Conservation (phyloP, 495 filamentous ascomycete species). For the Xylaria castorea region DNA sequence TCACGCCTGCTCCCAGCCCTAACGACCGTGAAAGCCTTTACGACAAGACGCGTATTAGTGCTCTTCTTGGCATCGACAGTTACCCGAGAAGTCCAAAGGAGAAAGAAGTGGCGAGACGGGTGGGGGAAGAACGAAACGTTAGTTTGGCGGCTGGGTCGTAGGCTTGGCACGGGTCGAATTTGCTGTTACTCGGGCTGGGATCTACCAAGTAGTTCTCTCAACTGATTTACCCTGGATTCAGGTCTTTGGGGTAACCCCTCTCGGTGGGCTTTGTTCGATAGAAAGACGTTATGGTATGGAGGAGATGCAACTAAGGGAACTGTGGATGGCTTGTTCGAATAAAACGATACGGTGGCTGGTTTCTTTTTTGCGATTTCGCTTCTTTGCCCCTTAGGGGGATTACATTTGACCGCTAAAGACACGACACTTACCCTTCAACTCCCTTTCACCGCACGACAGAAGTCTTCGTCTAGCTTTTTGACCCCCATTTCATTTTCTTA, state of each 20-base stretch:
- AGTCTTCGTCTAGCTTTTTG: not conserved
- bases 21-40: constrained; percentile 48
- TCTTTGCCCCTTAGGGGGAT: constrained; percentile 11
- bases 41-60: constrained; percentile 61
- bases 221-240: not conserved
- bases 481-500: not conserved
- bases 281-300: not conserved
- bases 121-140: constrained; percentile 52
- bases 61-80: constrained; percentile 61
- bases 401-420: not conserved
- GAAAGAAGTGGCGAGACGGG: constrained; percentile 57
- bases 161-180: not conserved
- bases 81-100: constrained; percentile 60
- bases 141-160: constrained; percentile 29
- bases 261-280: not conserved
- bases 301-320: not conserved
- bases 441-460: not conserved
- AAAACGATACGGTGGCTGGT: constrained; percentile 4
- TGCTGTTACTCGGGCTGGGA: not conserved
- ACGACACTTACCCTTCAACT: not conserved
- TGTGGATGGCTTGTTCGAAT: not conserved
- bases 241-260: not conserved
- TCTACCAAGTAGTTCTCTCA: not conserved
- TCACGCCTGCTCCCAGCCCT: constrained; percentile 55
- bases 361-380: constrained; percentile 6